Evolutionary conservation across 768 basidiomycete genomes (phyloP), one percentile per base, ranked within the genome.

Genomic region (Krasilnikovozyma curviuscula): DNA sequence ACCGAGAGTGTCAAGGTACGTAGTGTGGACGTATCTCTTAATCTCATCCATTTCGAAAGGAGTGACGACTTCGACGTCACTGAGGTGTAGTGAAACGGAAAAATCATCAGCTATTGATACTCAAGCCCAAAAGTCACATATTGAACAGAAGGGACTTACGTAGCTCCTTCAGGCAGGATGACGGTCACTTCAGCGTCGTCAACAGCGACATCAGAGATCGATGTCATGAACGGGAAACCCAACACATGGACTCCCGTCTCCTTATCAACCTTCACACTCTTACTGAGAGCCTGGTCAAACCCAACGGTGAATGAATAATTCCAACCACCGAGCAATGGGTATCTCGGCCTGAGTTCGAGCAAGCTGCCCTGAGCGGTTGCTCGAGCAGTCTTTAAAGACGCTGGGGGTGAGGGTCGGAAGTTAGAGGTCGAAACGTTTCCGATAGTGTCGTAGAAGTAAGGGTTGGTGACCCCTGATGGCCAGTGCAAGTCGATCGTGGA

Each of bases 401-500:
- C 19, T 40, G 53, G 70, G 34, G 79, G 78, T 1, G 75, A 71
- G 33, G 68, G 68, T 16, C 85, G 78, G 57, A 97, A 73, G 51
- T 71, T 75, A 1, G 91, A 93, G 6, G 89, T 95, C 1, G 91
- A 95, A 35, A 98, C 88, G 61, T 98, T 98, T 44, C 93, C 93
- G 56, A 88, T 81, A 42, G 75, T 67, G 65, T 98, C 93, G 61
- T 81, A 83, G 67, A 74, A 95, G 66, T 97, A 97, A 0, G 79
- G 73, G 52, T 80, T 74, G 52, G 75, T 74, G 48, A 88, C 77
- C 28, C 80, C 78, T 5, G 85, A 65, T 9, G 93, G 93, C 19
- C 97, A 78, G 40, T 78, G 75, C 37, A 93, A 66, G n/a, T 71
- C 71, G 43, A 97, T 58, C 21, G 74, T 73, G n/a, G 74, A 70